Percentiles rank a stretch among this genome's conserved stretches.
These are phyloP conservation scores for Vitis rupestris DNA, from an alignment of 164 flowering plant genomes.

Conservation along the genomic window DNA sequence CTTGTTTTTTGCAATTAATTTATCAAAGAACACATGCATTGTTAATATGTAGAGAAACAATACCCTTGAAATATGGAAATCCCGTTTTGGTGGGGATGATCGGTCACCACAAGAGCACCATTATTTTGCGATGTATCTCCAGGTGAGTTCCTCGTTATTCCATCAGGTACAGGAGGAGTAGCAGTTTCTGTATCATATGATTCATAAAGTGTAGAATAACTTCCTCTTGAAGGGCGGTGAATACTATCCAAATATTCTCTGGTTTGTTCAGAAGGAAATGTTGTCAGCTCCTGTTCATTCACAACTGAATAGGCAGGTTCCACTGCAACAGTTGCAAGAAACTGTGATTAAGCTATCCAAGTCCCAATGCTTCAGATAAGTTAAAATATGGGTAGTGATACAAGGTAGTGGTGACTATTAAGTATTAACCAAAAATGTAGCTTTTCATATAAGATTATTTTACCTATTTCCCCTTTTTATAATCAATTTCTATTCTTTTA, in stretches of 20 bases:
- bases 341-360: constrained; percentile 4
- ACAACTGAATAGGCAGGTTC: constrained; percentile 22
- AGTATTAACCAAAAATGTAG: background rate
- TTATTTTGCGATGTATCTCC: constrained; percentile 34
- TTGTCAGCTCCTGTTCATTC: constrained; percentile 46
- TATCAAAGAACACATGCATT: background rate
- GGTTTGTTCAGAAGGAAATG: constrained; percentile 41
- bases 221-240: constrained; percentile 31
- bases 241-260: constrained; percentile 17
- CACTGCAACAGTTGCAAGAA: constrained; percentile 32
- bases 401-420: background rate
- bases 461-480: too few relatives aligned
- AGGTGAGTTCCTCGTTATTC: constrained; percentile 23
- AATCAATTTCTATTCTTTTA: too few relatives aligned
- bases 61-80: constrained; percentile 80
- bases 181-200: constrained; percentile 22
- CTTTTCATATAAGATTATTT: too few relatives aligned
- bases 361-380: too few relatives aligned
- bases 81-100: constrained; percentile 39
- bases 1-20: background rate
- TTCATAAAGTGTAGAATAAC: constrained; percentile 25
- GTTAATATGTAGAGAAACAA: constrained; percentile 2
- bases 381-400: background rate
- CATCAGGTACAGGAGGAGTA: constrained; percentile 31
- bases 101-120: constrained; percentile 31